Evolutionary conservation across 1,139 yeast genomes (phyloP).

Genomic region (Pichia sp.): DNA sequence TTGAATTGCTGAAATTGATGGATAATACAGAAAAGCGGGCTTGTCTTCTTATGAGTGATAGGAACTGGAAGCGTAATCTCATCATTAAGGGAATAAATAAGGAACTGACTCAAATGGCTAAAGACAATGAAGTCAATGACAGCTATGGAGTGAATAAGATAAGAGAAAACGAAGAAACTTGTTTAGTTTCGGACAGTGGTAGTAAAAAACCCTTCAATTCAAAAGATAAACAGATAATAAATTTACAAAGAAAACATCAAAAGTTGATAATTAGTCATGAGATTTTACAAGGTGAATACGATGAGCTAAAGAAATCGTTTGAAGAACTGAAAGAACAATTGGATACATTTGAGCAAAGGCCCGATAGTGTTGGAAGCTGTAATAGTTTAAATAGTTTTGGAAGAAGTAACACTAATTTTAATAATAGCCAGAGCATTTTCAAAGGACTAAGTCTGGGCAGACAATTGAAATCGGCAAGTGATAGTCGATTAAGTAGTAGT

Average conservation of each 20-base stretch:
- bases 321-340: neutral
- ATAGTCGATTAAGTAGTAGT: no score
- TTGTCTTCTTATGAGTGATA: neutral
- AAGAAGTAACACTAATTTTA: neutral
- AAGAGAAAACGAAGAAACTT: neutral
- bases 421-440: neutral
- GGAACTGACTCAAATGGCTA: neutral
- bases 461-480: neutral
- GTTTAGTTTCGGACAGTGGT: neutral
- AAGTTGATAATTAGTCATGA: constrained; percentile 3
- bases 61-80: neutral
- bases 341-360: neutral
- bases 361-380: neutral
- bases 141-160: neutral
- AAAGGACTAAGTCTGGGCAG: neutral
- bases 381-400: neutral
- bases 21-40: neutral
- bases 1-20: neutral
- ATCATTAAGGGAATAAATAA: constrained; percentile 2
- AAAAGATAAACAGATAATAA: neutral
- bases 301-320: neutral
- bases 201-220: no score
- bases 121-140: neutral
- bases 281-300: constrained; percentile 3
- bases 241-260: constrained; percentile 7